Percentiles rank a stretch among this genome's conserved stretches.
phyloP scores from a whole-genome alignment of 2,329 filamentous ascomycete genomes.

The Fusarium sp. region DNA sequence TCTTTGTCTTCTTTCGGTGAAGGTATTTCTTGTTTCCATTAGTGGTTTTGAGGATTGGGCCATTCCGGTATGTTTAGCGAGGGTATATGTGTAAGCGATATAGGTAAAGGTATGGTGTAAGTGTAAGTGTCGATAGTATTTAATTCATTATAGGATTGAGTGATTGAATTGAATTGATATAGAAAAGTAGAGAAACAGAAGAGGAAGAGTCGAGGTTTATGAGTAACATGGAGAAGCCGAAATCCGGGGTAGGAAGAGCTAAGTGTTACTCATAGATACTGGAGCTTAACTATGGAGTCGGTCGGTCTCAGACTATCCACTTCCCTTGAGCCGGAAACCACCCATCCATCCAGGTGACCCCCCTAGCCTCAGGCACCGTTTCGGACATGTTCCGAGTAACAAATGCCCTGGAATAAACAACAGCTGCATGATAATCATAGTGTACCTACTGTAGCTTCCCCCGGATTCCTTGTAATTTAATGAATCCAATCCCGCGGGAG shows the following conservation, averaged over 20 bases:
- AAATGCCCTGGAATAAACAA: background rate
- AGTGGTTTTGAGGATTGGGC: conserved; percentile 8
- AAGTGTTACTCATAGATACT: conserved; percentile 35
- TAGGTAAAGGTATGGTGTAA: background rate
- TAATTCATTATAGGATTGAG: conserved; percentile 13
- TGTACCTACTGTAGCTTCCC: background rate
- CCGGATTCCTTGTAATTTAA: background rate
- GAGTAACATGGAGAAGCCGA: conserved; percentile 27
- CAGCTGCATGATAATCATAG: background rate
- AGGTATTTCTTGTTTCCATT: conserved; percentile 19
- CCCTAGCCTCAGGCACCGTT: conserved; percentile 29
- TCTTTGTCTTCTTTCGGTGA: conserved; percentile 25
- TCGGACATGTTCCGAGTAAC: conserved; percentile 22
- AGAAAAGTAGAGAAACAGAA: background rate
- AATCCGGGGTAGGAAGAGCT: conserved; percentile 28
- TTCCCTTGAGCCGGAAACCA: background rate
- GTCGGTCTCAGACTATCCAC: background rate
- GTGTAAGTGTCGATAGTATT: background rate
- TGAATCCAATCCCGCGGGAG: background rate
- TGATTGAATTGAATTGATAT: background rate
- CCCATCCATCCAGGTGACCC: background rate
- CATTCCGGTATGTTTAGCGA: conserved; percentile 19
- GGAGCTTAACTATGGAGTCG: background rate
- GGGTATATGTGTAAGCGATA: background rate
- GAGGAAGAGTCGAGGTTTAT: conserved; percentile 11